These are phyloP conservation scores for Dryadomyces quercivorus DNA, from an alignment of 2,329 filamentous ascomycete species.

Conservation along the genomic window DNA sequence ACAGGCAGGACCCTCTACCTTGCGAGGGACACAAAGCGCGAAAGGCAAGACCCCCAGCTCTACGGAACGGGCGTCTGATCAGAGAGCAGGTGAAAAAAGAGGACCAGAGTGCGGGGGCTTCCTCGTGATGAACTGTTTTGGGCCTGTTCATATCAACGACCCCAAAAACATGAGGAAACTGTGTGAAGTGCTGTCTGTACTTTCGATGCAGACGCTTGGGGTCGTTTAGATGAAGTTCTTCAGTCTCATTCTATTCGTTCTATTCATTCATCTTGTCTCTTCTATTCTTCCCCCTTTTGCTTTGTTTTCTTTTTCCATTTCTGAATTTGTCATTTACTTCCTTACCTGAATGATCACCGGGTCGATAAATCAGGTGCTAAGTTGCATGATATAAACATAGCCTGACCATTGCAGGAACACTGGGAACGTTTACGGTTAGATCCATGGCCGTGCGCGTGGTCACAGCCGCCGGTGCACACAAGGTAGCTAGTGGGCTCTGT, in stretches of 20 bases:
- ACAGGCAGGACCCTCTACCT: neutral
- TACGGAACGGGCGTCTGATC: no score
- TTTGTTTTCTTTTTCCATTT: neutral
- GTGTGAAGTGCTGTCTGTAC: neutral
- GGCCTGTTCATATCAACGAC: neutral
- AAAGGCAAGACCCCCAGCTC: neutral
- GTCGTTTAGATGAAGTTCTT: neutral
- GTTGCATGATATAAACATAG: no score
- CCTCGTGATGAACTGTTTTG: neutral
- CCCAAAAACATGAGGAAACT: neutral
- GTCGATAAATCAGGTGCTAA: no score
- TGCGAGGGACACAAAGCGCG: neutral
- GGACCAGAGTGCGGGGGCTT: neutral
- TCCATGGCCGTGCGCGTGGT: no score
- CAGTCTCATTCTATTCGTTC: neutral
- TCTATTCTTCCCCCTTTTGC: neutral
- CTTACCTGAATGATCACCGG: no score
- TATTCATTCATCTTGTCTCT: neutral
- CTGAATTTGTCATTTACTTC: no score
- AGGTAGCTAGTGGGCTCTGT: no score
- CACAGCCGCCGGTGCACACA: no score
- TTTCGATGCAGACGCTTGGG: neutral
- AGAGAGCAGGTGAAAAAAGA: no score
- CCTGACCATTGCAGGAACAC: no score
- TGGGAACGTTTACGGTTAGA: no score